Percentiles rank a stretch among this genome's conserved stretches.
Conservation (phyloP, 495 filamentous ascomycete species). For the Massariosphaeria phaeospora region DNA sequence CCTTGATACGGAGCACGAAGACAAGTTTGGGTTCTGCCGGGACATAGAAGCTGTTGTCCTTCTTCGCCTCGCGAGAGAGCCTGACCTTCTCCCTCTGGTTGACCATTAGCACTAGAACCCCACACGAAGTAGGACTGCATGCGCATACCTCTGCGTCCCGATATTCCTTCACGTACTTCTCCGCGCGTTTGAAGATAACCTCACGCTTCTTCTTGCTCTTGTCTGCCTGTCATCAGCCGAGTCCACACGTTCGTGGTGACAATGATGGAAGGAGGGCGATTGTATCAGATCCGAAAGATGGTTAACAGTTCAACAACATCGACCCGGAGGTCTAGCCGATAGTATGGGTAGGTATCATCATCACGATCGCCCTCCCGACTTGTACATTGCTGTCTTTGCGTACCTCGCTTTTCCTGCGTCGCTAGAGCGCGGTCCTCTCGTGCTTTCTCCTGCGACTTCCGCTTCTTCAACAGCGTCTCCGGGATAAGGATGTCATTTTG, state of each 20-base stretch:
- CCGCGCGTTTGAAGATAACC: constrained; percentile 99
- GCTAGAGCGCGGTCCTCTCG: constrained; percentile 78
- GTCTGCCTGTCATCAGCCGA: constrained; percentile 47
- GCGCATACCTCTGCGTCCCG: constrained; percentile 65
- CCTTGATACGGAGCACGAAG: constrained; percentile 99
- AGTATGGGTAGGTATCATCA: constrained; percentile 70
- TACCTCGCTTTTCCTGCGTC: constrained; percentile 81
- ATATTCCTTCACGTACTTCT: constrained; percentile 99
- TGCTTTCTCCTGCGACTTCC: constrained; percentile 98
- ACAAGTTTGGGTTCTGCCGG: constrained; percentile 91
- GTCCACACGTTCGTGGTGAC: constrained; percentile 16
- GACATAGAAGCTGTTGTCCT: constrained; percentile 89
- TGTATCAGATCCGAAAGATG: constrained; percentile 99
- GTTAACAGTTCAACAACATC: constrained; percentile 95
- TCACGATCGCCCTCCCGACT: constrained; percentile 33
- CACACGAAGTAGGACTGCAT: not conserved
- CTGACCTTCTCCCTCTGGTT: constrained; percentile 86
- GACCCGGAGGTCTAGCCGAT: constrained; percentile 83
- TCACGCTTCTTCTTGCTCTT: constrained; percentile 94
- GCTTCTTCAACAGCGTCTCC: constrained; percentile 67
- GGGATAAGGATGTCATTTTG: constrained; percentile 30
- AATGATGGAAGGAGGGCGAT: constrained; percentile 31
- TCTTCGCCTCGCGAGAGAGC: constrained; percentile 78
- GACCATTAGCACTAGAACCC: not conserved
- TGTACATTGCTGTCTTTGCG: constrained; percentile 43